These are phyloP conservation scores for Trypanosoma rangeli DNA, from an alignment of 208 protist genomes.

Conservation along the genomic window DNA sequence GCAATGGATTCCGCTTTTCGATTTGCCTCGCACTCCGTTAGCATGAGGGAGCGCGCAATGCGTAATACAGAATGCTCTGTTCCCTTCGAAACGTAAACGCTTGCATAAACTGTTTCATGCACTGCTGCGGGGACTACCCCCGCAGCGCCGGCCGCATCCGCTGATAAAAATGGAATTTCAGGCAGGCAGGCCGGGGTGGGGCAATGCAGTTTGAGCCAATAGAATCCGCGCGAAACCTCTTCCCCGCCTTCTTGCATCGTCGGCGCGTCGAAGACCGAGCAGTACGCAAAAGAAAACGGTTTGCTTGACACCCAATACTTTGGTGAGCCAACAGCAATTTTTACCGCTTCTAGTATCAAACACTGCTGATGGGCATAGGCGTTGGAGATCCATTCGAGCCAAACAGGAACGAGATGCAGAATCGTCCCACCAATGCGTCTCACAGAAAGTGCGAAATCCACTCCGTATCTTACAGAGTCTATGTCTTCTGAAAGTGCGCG, in stretches of 20 bases:
- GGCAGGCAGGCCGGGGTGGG: constrained; percentile 41
- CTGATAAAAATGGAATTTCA: not conserved
- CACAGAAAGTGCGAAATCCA: constrained; percentile 21
- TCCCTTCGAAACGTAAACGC: constrained; percentile 39
- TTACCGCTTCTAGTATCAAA: constrained; percentile 40
- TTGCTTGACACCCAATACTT: constrained; percentile 10
- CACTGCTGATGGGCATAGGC: constrained; percentile 75
- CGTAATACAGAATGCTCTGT: constrained; percentile 56
- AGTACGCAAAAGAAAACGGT: constrained; percentile 61
- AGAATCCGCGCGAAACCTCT: constrained; percentile 57
- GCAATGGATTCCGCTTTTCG: constrained; percentile 8
- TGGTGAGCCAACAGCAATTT: constrained; percentile 17
- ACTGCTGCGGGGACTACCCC: constrained; percentile 14
- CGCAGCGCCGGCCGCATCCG: not conserved
- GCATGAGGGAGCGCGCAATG: constrained; percentile 51
- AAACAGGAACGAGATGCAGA: constrained; percentile 31
- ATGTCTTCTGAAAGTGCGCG: constrained; percentile 2
- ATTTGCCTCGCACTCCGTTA: constrained; percentile 23
- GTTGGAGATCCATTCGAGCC: constrained; percentile 21
- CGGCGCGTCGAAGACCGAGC: constrained; percentile 53
- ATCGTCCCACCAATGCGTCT: constrained; percentile 8
- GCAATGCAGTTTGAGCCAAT: constrained; percentile 56
- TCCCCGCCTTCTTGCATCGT: constrained; percentile 78
- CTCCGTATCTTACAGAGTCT: constrained; percentile 19
- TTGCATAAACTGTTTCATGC: constrained; percentile 28